phyloP scores from a whole-genome alignment of 2,329 filamentous ascomycete genomes.

The Calonectria multiphialidica region DNA sequence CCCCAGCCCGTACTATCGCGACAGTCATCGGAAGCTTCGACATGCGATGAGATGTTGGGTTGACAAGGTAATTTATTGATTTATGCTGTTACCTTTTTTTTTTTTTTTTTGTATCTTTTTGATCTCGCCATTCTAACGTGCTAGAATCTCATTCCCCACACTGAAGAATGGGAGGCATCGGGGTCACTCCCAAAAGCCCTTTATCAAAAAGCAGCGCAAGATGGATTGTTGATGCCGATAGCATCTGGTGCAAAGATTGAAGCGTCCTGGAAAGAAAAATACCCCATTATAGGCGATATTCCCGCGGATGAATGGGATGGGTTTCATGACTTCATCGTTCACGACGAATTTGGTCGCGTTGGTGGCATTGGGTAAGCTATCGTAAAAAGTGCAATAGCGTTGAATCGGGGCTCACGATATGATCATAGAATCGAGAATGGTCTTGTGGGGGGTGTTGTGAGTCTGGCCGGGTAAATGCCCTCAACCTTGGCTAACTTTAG shows the following conservation, averaged over 20 bases:
- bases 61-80: not conserved
- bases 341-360: constrained; percentile 22
- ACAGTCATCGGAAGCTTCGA: constrained; percentile 19
- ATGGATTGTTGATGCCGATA: constrained; percentile 15
- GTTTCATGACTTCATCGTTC: constrained; percentile 19
- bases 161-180: constrained; percentile 15
- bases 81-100: too few species aligned
- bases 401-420: not conserved
- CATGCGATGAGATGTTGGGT: constrained; percentile 18
- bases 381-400: too few species aligned
- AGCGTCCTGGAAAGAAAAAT: not conserved
- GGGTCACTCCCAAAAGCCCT: constrained; percentile 2
- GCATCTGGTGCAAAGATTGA: constrained; percentile 8
- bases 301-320: constrained; percentile 18
- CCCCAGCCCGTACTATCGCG: constrained; percentile 18
- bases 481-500: not conserved
- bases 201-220: constrained; percentile 14
- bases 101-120: not conserved
- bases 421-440: constrained; percentile 11
- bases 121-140: not conserved
- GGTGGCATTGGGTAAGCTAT: constrained; percentile 16
- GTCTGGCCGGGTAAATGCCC: not conserved
- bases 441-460: constrained; percentile 16
- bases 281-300: constrained; percentile 17
- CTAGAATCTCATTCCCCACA: constrained; percentile 12